Conservation (phyloP, 2,329 filamentous ascomycete genomes). For the Lecanicillium sp. region DNA sequence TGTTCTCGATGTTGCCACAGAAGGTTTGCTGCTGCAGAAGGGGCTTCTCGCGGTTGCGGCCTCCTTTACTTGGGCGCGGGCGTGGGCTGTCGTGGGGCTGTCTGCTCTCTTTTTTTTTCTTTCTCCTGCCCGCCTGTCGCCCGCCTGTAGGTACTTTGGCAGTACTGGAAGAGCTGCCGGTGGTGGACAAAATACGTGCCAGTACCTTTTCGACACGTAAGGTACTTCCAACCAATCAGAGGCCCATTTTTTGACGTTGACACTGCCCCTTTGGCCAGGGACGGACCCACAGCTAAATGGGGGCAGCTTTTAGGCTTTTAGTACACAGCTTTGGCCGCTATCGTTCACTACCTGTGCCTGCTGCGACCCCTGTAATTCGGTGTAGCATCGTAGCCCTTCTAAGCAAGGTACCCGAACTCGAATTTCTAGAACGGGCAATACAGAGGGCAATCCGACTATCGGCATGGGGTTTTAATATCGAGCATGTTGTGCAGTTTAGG, state of each 20-base stretch:
- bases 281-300: background rate
- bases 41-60: slow-evolving; percentile 12
- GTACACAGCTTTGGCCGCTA: too few relatives aligned
- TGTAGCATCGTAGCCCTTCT: too few relatives aligned
- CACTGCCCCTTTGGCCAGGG: slow-evolving; percentile 1
- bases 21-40: slow-evolving; percentile 7
- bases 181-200: too few relatives aligned
- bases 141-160: background rate
- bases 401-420: too few relatives aligned
- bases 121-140: background rate
- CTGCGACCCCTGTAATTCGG: background rate
- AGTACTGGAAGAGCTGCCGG: background rate
- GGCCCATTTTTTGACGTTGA: background rate
- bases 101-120: background rate
- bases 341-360: background rate
- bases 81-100: slow-evolving; percentile 8
- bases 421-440: too few relatives aligned
- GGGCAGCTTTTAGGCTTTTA: too few relatives aligned
- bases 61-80: slow-evolving; percentile 2
- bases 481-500: too few relatives aligned
- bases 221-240: slow-evolving; percentile 3
- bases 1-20: slow-evolving; percentile 12
- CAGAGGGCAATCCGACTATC: too few relatives aligned
- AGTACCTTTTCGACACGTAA: slow-evolving; percentile 12
- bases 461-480: too few relatives aligned